Evolutionary conservation across 2,329 filamentous ascomycete species (phyloP), one percentile per base, ranked within the genome.

Genomic region (Ceratocystis variospora): DNA sequence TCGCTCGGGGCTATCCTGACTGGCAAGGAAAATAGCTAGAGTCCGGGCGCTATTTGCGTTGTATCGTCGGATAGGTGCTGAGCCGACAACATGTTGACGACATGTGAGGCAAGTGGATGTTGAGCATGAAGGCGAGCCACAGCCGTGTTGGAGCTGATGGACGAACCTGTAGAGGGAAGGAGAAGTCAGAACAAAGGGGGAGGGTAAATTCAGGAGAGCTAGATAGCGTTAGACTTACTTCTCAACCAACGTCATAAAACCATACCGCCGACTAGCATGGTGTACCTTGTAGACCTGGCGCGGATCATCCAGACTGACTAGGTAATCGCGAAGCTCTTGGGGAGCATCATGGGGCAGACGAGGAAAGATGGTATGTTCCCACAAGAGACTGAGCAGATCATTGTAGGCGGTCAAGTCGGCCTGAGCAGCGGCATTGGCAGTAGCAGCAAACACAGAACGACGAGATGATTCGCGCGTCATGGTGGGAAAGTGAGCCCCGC

Each of bases 81-180:
- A 83, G 44, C 81, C 83, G 31, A 84, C 81, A 50, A 86, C 77
- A 70, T 88, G 83, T 74, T 83, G 87, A 66, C 88, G 85, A 73
- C 84, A 90, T 68, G 86, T 90, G 72, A 93, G 87, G 76, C 91
- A 96, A 15, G 89, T 93, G 15, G 89, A 77, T 1, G 86, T 93
- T 45, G 79, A 79, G 75, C 91, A 96, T 63, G 80, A 78, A 64
- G 80, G 77, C 69, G 82, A 83, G 69, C 83, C 84, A 73, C 91
- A 96, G 69, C 91, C 91, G 70, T 88, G 82, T 66, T 90, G 84
- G n/a, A 96, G 83, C 75, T 96, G 91, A 44, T 83, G 79, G 62
- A 92, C 85, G 73, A 89, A 95, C 71, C 89, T 93, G 31, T 33
- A 53, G 10, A 10, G 22, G 37, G 12, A 69, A 68, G 62, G 67